phyloP scores from a whole-genome alignment of 352 stramenopile species.

The Peronospora farinosa region DNA sequence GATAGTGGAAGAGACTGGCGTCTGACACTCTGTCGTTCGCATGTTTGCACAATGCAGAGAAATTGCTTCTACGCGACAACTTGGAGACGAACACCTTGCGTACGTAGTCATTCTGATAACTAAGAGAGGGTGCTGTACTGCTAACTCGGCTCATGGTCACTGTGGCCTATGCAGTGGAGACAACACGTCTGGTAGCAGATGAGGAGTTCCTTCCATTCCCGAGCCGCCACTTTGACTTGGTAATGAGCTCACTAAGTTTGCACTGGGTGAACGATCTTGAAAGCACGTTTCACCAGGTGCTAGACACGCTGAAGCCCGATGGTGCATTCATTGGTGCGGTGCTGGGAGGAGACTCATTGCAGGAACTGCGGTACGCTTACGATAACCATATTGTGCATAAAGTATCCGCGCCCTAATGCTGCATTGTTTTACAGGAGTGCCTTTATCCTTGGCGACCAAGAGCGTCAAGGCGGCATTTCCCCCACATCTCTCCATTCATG shows the following conservation, averaged over 20 bases:
- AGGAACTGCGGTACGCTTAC: constrained; percentile 85
- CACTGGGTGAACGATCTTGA: constrained; percentile 98
- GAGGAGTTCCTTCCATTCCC: constrained; percentile 94
- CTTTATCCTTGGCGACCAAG: constrained; percentile 93
- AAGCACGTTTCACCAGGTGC: constrained; percentile 69
- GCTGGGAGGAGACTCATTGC: constrained; percentile 91
- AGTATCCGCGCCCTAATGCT: not conserved
- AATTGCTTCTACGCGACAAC: constrained; percentile 63
- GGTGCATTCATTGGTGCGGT: constrained; percentile 95
- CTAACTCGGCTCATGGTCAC: not conserved
- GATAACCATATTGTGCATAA: not conserved
- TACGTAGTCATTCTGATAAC: constrained; percentile 4
- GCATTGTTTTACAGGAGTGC: constrained; percentile 49
- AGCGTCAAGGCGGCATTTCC: constrained; percentile 91
- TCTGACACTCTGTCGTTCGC: constrained; percentile 2
- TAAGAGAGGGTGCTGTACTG: not conserved
- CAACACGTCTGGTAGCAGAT: constrained; percentile 76
- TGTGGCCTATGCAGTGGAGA: constrained; percentile 41
- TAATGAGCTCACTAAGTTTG: constrained; percentile 90
- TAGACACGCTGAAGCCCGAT: constrained; percentile 92
- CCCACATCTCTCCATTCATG: constrained; percentile 94
- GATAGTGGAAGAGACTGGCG: not conserved
- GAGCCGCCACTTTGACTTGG: constrained; percentile 93
- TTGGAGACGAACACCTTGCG: constrained; percentile 21
- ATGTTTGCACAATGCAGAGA: constrained; percentile 31